Conservation (phyloP, 2,329 filamentous ascomycete genomes). For the Xylariaceae sp. region DNA sequence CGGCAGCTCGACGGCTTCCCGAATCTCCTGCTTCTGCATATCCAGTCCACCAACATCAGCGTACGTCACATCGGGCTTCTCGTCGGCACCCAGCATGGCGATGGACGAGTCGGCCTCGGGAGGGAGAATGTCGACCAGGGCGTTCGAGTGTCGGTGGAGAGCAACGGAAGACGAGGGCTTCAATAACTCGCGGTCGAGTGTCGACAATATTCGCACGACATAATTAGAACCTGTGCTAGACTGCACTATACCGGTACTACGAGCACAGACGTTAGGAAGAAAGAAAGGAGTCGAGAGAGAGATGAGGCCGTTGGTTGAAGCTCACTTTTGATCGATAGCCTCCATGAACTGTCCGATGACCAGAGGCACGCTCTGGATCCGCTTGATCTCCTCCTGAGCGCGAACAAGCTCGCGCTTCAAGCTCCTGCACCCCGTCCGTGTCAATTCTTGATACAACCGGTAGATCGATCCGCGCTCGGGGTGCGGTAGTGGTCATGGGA, state of each 20-base stretch:
- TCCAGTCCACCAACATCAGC: constrained; percentile 95
- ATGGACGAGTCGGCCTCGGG: constrained; percentile 98
- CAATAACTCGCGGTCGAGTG: constrained; percentile 93
- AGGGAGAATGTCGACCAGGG: constrained; percentile 96
- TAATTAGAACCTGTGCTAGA: constrained; percentile 98
- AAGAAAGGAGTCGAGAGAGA: background rate
- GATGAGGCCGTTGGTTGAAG: background rate
- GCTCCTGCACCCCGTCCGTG: constrained; percentile 55
- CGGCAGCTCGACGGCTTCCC: constrained; percentile 93
- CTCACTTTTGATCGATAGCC: constrained; percentile 97
- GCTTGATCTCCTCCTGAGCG: constrained; percentile 98
- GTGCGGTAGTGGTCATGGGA: background rate
- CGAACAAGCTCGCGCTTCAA: constrained; percentile 95
- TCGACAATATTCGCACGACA: constrained; percentile 95
- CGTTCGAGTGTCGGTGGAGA: constrained; percentile 96
- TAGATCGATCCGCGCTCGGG: background rate
- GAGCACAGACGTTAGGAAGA: constrained; percentile 4
- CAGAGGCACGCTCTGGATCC: constrained; percentile 94
- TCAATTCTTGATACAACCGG: constrained; percentile 11
- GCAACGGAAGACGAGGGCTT: constrained; percentile 98
- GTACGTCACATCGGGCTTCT: constrained; percentile 98
- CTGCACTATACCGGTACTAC: constrained; percentile 93
- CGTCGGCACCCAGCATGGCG: constrained; percentile 91
- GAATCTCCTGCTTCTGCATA: constrained; percentile 99
- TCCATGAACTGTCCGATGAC: constrained; percentile 99